phyloP scores from a whole-genome alignment of 108 stramenopile species.

The Schizochytrium sp. region DNA sequence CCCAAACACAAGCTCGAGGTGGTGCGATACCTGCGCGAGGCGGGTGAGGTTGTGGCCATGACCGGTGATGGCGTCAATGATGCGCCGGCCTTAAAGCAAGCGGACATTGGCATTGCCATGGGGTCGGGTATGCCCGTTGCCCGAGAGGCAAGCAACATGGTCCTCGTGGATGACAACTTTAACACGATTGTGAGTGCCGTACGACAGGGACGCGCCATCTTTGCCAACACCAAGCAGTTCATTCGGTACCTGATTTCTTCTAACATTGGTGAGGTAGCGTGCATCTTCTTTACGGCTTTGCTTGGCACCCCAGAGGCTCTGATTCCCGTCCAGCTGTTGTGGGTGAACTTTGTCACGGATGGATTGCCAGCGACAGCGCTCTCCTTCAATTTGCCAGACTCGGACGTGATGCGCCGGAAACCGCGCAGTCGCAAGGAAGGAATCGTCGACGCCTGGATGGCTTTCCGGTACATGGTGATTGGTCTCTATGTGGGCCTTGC shows the following conservation, averaged over 20 bases:
- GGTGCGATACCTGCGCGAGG: slow-evolving; percentile 81
- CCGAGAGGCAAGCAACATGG: slow-evolving; percentile 95
- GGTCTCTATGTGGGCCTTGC: slow-evolving; percentile 91
- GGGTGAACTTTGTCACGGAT: slow-evolving; percentile 97
- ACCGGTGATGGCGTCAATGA: slow-evolving; percentile 98
- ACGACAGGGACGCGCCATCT: slow-evolving; percentile 91
- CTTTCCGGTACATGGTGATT: slow-evolving; percentile 80
- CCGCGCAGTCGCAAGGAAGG: slow-evolving; percentile 84
- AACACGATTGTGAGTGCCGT: slow-evolving; percentile 90
- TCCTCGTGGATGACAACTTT: slow-evolving; percentile 95
- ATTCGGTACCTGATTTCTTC: slow-evolving; percentile 94
- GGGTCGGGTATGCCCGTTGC: slow-evolving; percentile 84
- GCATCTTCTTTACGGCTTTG: slow-evolving; percentile 67
- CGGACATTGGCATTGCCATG: slow-evolving; percentile 89
- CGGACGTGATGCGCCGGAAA: slow-evolving; percentile 69
- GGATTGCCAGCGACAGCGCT: slow-evolving; percentile 94
- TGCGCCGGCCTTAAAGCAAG: slow-evolving; percentile 94
- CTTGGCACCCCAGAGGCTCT: slow-evolving; percentile 88
- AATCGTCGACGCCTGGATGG: slow-evolving; percentile 88
- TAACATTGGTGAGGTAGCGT: slow-evolving; percentile 93
- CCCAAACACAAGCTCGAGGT: slow-evolving; percentile 93
- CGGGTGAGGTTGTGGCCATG: slow-evolving; percentile 90
- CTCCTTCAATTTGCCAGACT: slow-evolving; percentile 91
- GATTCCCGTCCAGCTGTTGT: slow-evolving; percentile 93
- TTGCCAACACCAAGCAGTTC: slow-evolving; percentile 96